Evolutionary conservation across 257 asterid species (phyloP), one percentile per base, ranked within the genome.

Genomic region (Coffea canephora): DNA sequence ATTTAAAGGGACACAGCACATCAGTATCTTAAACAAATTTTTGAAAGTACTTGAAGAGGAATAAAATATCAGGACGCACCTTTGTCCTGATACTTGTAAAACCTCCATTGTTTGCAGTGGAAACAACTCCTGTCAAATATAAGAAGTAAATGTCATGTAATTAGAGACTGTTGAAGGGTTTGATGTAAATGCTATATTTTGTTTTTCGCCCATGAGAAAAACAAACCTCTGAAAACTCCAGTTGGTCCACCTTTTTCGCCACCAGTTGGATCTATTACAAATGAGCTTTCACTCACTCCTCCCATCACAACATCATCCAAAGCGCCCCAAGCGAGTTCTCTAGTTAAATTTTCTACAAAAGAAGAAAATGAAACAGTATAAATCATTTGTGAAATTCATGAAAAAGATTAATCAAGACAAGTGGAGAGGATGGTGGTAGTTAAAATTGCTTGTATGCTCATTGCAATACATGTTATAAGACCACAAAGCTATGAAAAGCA

Each of bases 291-390:
- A 87, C 99, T 95, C 81, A 95, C 98, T 77, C 99, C 99, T 84
- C 99, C 99, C 99, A 95, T 95, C 81, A 95, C 99, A 81, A 95
- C 96, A 87, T 95, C 99, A 86, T 95, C 99, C 86, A 95, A 85
- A 10, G 98, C 91, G 77, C 99, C 99, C 99, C 99, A 95, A 39
- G 91, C 82, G 85, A 93, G 89, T 74, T 94, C 97, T 87, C 87
- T 87, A 41, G 91, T 87, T 75, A 84, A 83, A 78, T 82, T 89
- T 66, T 82, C 98, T 93, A 93, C 75, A 81, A 70, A 74, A 11
- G 6, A 41, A 6, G 19, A 39, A 39, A 69, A 41, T 19, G 66
- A 61, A 19, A 21, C 2, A 6, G 19, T 23, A 15, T 54, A 54
- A 39, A 45, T 68, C 39, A 8, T 18, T 69, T 6, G 18, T 69